Conservation (phyloP, 495 filamentous ascomycete genomes). For the Trichoderma erinaceum region DNA sequence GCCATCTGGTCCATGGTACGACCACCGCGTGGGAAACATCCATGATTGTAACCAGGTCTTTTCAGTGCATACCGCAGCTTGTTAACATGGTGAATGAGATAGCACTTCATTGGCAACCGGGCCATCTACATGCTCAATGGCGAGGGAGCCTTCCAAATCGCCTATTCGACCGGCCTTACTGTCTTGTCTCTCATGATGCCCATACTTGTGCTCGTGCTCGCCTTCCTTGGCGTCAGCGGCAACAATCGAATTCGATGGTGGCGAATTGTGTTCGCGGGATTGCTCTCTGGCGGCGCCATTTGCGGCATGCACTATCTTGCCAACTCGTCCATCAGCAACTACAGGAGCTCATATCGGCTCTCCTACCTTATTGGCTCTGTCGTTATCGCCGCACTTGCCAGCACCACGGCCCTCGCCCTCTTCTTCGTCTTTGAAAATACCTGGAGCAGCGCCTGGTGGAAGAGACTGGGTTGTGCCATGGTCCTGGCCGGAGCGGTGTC, state of each 20-base stretch:
- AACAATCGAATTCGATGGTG: slow-evolving; percentile 50
- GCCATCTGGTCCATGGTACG: slow-evolving; percentile 59
- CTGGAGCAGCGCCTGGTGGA: slow-evolving; percentile 78
- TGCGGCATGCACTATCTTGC: slow-evolving; percentile 90
- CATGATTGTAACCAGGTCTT: slow-evolving; percentile 5
- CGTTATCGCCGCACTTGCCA: slow-evolving; percentile 65
- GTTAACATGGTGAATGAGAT: slow-evolving; percentile 16
- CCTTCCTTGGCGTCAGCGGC: slow-evolving; percentile 60
- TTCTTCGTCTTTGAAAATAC: slow-evolving; percentile 73
- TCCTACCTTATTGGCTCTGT: slow-evolving; percentile 61
- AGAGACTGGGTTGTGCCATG: slow-evolving; percentile 56
- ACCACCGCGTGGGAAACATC: slow-evolving; percentile 8
- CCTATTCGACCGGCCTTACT: slow-evolving; percentile 67
- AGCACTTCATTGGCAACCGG: slow-evolving; percentile 79
- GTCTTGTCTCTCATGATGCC: slow-evolving; percentile 76
- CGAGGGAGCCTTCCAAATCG: slow-evolving; percentile 55
- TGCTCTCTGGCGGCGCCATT: slow-evolving; percentile 64
- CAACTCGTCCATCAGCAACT: slow-evolving; percentile 76
- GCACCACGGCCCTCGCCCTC: slow-evolving; percentile 57
- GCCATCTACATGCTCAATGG: slow-evolving; percentile 65
- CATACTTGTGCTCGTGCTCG: slow-evolving; percentile 62
- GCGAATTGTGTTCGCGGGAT: slow-evolving; percentile 56
- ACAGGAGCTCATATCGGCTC: slow-evolving; percentile 51
- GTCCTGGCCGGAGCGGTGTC: slow-evolving; percentile 68
- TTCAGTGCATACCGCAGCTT: not conserved